Conservation (phyloP, 2,329 filamentous ascomycete genomes). For the Aspergillus puulaauensis region DNA sequence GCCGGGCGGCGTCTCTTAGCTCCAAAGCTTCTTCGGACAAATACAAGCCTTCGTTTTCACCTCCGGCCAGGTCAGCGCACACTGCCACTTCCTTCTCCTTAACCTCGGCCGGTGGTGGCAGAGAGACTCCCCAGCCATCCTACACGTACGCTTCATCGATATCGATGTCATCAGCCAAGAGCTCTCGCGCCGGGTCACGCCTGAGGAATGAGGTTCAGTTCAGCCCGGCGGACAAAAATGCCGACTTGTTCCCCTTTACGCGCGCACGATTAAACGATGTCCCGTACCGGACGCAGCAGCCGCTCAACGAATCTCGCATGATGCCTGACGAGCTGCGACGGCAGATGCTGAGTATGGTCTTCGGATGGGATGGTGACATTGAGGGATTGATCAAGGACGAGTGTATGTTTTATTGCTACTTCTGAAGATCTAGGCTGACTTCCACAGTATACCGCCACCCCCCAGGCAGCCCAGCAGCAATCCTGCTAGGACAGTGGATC, state of each 20-base stretch:
- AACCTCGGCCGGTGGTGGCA: constrained; percentile 32
- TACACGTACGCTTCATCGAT: constrained; percentile 42
- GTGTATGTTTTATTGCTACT: constrained; percentile 43
- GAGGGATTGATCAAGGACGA: constrained; percentile 82
- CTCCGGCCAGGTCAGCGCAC: constrained; percentile 42
- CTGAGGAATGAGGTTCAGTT: constrained; percentile 77
- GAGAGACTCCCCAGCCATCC: constrained; percentile 40
- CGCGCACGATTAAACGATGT: constrained; percentile 78
- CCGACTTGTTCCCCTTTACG: constrained; percentile 85
- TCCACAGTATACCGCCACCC: constrained; percentile 66
- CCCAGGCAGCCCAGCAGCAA: constrained; percentile 70
- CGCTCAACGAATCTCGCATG: constrained; percentile 57
- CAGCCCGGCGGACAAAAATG: constrained; percentile 71
- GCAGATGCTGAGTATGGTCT: constrained; percentile 92
- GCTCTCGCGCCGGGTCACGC: constrained; percentile 58
- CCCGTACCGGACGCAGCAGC: constrained; percentile 70
- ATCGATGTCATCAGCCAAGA: constrained; percentile 49
- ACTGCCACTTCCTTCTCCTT: constrained; percentile 49
- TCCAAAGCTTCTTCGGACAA: constrained; percentile 56
- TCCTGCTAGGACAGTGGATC: constrained; percentile 89
- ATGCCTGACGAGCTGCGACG: constrained; percentile 75
- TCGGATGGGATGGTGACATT: constrained; percentile 89
- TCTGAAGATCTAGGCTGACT: background rate
- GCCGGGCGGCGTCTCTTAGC: constrained; percentile 61
- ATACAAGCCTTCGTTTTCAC: constrained; percentile 39